Base-by-base conservation (phyloP, 805 yeast genomes). In the Barnettozyma botsteinii region DNA sequence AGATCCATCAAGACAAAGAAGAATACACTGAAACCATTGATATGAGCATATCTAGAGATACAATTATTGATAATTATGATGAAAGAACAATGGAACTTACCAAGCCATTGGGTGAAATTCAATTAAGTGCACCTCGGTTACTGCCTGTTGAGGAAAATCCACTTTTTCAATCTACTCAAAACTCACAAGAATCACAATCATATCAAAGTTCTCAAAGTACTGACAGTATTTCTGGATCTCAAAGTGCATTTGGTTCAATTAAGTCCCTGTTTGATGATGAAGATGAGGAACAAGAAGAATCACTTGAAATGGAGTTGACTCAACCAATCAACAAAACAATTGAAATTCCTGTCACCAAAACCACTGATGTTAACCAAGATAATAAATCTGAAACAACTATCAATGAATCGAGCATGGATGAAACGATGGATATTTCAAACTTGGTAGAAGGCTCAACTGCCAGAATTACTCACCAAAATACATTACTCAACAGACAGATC, bases 51-150 rank as follows among this genome's bases (percentile, higher is more conserved):
- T 43, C 53, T 7, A 34, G 43, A 29, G 38, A 31, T 25, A 26
- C 8, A n/a, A 33, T 18, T 7, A 15, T 13, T 13, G 49, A 35
- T 3, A 40, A 45, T 15, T 33, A 38, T 22, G 55, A 45, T 2
- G 56, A 52, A 9, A 45, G 46, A 11, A 55, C 57, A 1, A 55
- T 55, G 60, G 59, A 55, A 11, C 48, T 55, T 35, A 55, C 59
- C 0, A 49, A 43, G 27, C 57, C 53, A 3, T 37, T 55, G 35
- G 55, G 59, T 13, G 31, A 30, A 8, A 55, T 55, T 10, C 41
- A 43, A 26, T 17, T 40, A 13, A 28, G 14, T 15, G 33, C 28
- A 10, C 26, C 21, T 3, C 26, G 7, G 15, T 15, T 37, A 4
- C 15, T 32, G 13, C 34, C 37, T 12, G n/a, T 20, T 6, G 37